These are phyloP conservation scores for Triglochin maritima DNA, from an alignment of 106 monocot species.

Conservation along the genomic window DNA sequence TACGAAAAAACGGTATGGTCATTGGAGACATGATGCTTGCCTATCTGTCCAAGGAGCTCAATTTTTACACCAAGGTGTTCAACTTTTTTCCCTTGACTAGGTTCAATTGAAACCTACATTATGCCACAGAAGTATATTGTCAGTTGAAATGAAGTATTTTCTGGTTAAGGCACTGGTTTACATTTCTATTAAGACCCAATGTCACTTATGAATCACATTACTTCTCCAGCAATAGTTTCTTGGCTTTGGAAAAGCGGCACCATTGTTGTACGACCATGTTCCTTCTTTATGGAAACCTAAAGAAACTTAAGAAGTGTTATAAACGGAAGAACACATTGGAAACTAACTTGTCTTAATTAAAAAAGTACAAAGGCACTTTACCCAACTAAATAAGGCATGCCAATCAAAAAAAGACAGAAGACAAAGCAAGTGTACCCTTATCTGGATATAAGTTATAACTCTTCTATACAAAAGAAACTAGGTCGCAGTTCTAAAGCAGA, in stretches of 20 bases:
- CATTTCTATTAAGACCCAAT: background rate
- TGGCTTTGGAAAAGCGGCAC: slow-evolving; percentile 88
- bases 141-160: background rate
- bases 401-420: too few species aligned
- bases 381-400: background rate
- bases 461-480: too few species aligned
- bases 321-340: background rate
- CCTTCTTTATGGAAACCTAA: slow-evolving; percentile 84
- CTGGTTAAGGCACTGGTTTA: too few species aligned
- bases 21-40: slow-evolving; percentile 18
- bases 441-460: too few species aligned
- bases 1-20: background rate
- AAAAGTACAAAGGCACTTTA: background rate
- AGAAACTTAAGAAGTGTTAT: background rate
- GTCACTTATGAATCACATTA: slow-evolving; percentile 4
- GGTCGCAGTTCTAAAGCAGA: background rate
- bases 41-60: slow-evolving; percentile 95
- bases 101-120: slow-evolving; percentile 65
- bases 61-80: slow-evolving; percentile 90
- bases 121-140: background rate
- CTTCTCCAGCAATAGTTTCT: slow-evolving; percentile 84
- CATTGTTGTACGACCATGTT: slow-evolving; percentile 69
- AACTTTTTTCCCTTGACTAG: slow-evolving; percentile 70
- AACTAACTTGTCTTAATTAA: background rate
- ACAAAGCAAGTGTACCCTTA: background rate